Percentiles rank a stretch among this genome's conserved stretches.
phyloP scores from a whole-genome alignment of 2,329 filamentous ascomycete genomes.

The Waltergamsia citrina region DNA sequence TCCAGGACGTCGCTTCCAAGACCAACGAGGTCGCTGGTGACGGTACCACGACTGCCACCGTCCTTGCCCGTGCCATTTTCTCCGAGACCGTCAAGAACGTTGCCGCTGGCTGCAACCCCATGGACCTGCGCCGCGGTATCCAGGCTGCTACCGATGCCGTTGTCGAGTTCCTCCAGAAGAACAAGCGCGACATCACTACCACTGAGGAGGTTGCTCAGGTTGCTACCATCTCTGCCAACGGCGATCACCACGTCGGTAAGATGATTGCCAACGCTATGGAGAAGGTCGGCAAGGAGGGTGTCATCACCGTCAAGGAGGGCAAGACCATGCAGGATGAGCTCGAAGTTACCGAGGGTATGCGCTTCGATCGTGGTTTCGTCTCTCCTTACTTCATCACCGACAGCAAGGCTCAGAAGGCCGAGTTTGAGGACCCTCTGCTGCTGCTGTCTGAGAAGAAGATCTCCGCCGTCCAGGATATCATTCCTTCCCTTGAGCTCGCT shows the following conservation, averaged over 20 bases:
- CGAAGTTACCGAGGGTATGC: slow-evolving; percentile 99
- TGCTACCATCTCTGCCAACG: slow-evolving; percentile 96
- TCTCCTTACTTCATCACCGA: slow-evolving; percentile 99
- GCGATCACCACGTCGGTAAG: slow-evolving; percentile 88
- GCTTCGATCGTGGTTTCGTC: slow-evolving; percentile 97
- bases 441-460: slow-evolving; percentile 99
- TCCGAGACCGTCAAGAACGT: slow-evolving; percentile 99
- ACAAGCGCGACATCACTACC: slow-evolving; percentile 98
- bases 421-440: slow-evolving; percentile 99
- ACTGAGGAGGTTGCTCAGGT: slow-evolving; percentile 96
- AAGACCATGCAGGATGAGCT: slow-evolving; percentile 98
- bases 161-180: slow-evolving; percentile 85
- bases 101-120: slow-evolving; percentile 97
- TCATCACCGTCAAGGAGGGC: slow-evolving; percentile 99
- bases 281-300: slow-evolving; percentile 99
- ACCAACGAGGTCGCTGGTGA: slow-evolving; percentile 99
- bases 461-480: slow-evolving; percentile 96
- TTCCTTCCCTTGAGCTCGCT: slow-evolving; percentile 93
- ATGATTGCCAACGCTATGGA: slow-evolving; percentile 98
- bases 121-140: slow-evolving; percentile 95
- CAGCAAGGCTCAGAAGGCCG: slow-evolving; percentile 95
- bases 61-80: slow-evolving; percentile 96
- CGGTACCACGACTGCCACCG: slow-evolving; percentile 95
- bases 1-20: slow-evolving; percentile 98
- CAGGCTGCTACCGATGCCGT: slow-evolving; percentile 94